Evolutionary conservation across 2,329 filamentous ascomycete species (phyloP), one percentile per base, ranked within the genome.

Genomic region (Hymenoscyphus fraxineus): DNA sequence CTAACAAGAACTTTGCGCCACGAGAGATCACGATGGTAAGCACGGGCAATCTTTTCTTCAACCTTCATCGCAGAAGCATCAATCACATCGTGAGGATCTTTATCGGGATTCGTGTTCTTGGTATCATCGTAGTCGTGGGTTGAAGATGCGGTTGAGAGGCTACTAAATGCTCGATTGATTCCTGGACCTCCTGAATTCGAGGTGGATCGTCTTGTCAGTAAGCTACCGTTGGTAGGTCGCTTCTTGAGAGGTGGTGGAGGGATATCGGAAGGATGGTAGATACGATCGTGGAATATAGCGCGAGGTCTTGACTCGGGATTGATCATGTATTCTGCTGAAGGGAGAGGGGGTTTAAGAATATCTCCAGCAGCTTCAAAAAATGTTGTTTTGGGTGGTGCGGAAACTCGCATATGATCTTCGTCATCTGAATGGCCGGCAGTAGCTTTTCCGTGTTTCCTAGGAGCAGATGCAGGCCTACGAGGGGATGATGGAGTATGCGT

Each of bases 1-100:
- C 95, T 90, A 15, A 99, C 95, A 3, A 99, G 85, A 1, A 99
- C 95, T 76, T 99, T 99, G 57, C 95, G 90, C 95, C 95, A 99
- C 1, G 92, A 91, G 22, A 99, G 79, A 68, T 92, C 92, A 13
- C 88, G 87, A 76, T 99, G 95, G 78, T 99, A 99, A 15, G 93
- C 95, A 58, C 95, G 86, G 1, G 95, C 95, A 70, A 99, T 99
- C 78, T 97, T 98, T 77, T 99, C 95, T 77, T 99, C 95, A 0
- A 98, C 93, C 67, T 91, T 92, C 87, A 98, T 93, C 68, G 80
- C 86, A 10, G 88, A 85, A 16, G 78, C 82, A 70, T 90, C 87
- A 2, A 86, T 75, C 0, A 83, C 75, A 7, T 83, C 79, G 41
- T 80, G 76, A 15, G 76, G 73, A 40, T 78, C 77, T 69, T 79